A percentile compares a stretch with the other conserved stretches of the same genome.
These are phyloP conservation scores for Tolypocladium nubicola DNA, from an alignment of 2,329 filamentous ascomycete species.

Conservation along the genomic window DNA sequence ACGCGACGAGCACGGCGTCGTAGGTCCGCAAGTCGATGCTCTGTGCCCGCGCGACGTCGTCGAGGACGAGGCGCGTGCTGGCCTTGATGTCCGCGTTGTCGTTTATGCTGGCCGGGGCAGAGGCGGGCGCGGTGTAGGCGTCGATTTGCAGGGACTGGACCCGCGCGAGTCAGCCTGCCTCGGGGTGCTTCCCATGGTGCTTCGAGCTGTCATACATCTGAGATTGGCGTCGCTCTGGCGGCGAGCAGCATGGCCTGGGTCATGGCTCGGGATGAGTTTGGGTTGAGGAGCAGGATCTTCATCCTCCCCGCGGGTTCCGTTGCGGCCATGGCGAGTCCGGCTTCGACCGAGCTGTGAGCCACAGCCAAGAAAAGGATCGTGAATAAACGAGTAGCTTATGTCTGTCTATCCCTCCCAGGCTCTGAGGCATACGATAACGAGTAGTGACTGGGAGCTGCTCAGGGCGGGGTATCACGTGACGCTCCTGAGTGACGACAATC, in stretches of 20 bases:
- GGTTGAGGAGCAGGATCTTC: slow-evolving; percentile 62
- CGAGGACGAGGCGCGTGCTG: slow-evolving; percentile 53
- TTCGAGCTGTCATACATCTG: slow-evolving; percentile 10
- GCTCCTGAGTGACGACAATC: slow-evolving; percentile 22
- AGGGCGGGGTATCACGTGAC: slow-evolving; percentile 28
- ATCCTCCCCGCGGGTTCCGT: background rate
- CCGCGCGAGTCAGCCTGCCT: background rate
- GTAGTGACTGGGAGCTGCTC: no score
- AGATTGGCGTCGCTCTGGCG: slow-evolving; percentile 12
- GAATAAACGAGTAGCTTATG: no score
- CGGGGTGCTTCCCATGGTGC: background rate
- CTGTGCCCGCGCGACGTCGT: slow-evolving; percentile 31
- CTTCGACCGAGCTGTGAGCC: background rate
- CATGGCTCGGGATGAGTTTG: slow-evolving; percentile 67
- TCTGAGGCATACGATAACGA: no score
- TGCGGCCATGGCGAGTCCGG: background rate
- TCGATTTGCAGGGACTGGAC: slow-evolving; percentile 36
- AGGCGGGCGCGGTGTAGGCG: slow-evolving; percentile 55
- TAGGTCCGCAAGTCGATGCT: slow-evolving; percentile 32
- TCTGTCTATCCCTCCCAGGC: no score
- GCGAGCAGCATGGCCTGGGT: slow-evolving; percentile 47
- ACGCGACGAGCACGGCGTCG: slow-evolving; percentile 77
- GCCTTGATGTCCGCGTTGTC: slow-evolving; percentile 54
- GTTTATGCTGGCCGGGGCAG: slow-evolving; percentile 67
- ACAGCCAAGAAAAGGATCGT: background rate